Evolutionary conservation across 1,284 basidiomycete genomes (phyloP).

Genomic region (Boletellus deceptivus): DNA sequence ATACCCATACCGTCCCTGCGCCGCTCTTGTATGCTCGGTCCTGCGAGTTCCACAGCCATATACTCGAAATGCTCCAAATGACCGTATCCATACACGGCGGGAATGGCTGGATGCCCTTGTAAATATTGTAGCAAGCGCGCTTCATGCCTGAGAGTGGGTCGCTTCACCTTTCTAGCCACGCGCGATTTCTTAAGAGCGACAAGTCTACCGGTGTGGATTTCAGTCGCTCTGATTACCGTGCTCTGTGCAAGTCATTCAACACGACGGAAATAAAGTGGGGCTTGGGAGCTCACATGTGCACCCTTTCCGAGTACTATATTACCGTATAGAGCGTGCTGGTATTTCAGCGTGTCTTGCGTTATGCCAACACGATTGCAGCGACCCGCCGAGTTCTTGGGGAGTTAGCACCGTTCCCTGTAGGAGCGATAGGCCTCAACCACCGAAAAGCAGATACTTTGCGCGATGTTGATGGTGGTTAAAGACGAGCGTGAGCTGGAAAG

Average conservation of each 20-base stretch:
- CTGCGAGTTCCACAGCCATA: not conserved
- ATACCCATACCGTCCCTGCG: not conserved
- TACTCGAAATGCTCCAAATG: slow-evolving; percentile 3
- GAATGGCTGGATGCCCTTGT: not conserved
- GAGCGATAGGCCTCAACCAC: too few species aligned
- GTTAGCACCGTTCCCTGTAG: too few species aligned
- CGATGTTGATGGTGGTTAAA: too few species aligned
- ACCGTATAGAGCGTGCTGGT: not conserved
- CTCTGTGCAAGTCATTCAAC: not conserved
- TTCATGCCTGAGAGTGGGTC: not conserved
- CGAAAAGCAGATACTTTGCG: too few species aligned
- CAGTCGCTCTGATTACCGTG: not conserved
- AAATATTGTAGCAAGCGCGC: not conserved
- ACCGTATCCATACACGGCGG: not conserved
- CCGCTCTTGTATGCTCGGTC: not conserved
- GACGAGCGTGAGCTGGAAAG: too few species aligned
- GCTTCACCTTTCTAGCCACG: not conserved
- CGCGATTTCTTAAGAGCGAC: slow-evolving; percentile 6
- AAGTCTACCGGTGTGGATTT: not conserved
- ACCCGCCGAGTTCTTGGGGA: too few species aligned
- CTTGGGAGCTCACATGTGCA: not conserved
- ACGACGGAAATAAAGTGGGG: not conserved
- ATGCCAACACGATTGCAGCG: not conserved
- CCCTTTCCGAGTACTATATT: not conserved
- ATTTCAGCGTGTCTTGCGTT: not conserved